These are phyloP conservation scores for Cryphonectria radicalis DNA, from an alignment of 2,329 filamentous ascomycete species.

Conservation along the genomic window DNA sequence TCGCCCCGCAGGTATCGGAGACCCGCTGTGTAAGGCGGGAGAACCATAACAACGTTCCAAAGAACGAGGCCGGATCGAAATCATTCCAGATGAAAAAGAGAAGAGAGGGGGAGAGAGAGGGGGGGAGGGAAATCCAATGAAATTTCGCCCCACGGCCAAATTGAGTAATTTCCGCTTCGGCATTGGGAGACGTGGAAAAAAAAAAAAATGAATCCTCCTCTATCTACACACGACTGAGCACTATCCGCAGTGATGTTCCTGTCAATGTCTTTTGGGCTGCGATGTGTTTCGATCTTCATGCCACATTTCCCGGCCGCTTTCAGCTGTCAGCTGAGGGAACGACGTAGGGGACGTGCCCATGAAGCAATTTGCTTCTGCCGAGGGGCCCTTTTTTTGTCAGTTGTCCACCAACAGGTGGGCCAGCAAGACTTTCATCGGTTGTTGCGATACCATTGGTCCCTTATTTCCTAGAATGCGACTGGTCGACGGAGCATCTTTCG, in stretches of 20 bases:
- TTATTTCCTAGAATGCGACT: neutral
- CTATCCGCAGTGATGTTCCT: neutral
- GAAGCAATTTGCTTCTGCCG: neutral
- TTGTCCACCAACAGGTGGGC: neutral
- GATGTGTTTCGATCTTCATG: neutral
- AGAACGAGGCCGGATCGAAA: neutral
- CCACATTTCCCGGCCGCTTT: neutral
- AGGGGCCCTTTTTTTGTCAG: neutral
- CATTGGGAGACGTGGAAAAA: neutral
- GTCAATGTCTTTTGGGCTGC: neutral
- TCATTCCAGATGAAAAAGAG: neutral
- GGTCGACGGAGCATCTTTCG: neutral
- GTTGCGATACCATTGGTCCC: neutral
- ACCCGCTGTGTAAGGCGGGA: constrained; percentile 1
- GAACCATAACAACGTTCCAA: neutral
- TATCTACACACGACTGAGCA: neutral
- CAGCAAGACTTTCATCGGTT: neutral
- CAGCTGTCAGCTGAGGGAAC: neutral
- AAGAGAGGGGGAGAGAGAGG: no score
- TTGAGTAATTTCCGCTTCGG: constrained; percentile 10
- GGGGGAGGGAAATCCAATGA: neutral
- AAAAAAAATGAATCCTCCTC: neutral
- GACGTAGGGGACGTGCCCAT: neutral
- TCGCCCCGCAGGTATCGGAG: neutral
- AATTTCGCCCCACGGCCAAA: constrained; percentile 1